Evolutionary conservation across 2,329 filamentous ascomycete species (phyloP).

Genomic region (Venturia nashicola): DNA sequence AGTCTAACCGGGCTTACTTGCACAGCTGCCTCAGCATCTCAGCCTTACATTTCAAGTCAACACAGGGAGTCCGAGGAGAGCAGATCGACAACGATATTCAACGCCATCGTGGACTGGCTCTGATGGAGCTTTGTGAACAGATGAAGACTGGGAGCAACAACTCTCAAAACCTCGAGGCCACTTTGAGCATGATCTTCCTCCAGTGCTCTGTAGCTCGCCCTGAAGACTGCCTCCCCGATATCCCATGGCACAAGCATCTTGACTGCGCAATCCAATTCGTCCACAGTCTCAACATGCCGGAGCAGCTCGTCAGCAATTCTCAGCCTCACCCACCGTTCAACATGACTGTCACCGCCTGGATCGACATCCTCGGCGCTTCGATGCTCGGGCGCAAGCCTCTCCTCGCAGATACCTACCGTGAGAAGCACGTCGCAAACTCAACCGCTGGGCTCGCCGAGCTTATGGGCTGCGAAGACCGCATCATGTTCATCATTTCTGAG

Average conservation of each 20-base stretch:
- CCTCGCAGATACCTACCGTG: slow-evolving; percentile 90
- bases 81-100: slow-evolving; percentile 84
- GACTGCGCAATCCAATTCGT: slow-evolving; percentile 79
- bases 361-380: slow-evolving; percentile 89
- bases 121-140: slow-evolving; percentile 73
- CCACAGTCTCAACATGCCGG: slow-evolving; percentile 69
- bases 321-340: slow-evolving; percentile 74
- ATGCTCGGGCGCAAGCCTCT: slow-evolving; percentile 77
- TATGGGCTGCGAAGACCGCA: slow-evolving; percentile 93
- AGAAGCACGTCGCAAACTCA: slow-evolving; percentile 63
- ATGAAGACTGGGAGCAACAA: slow-evolving; percentile 72
- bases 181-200: slow-evolving; percentile 91
- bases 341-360: slow-evolving; percentile 91
- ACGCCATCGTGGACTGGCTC: slow-evolving; percentile 79
- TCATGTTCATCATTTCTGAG: slow-evolving; percentile 98
- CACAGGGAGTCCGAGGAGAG: slow-evolving; percentile 48
- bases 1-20: slow-evolving; percentile 84
- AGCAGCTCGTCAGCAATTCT: slow-evolving; percentile 46
- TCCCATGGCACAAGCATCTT: slow-evolving; percentile 96
- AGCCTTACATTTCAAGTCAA: slow-evolving; percentile 81
- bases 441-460: slow-evolving; percentile 73
- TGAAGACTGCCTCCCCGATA: slow-evolving; percentile 76
- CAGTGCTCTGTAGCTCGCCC: slow-evolving; percentile 81
- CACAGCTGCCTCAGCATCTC: slow-evolving; percentile 93
- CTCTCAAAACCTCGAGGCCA: slow-evolving; percentile 79